phyloP scores from a whole-genome alignment of 2,329 filamentous ascomycete species.

The Exutisphaerella laricina region DNA sequence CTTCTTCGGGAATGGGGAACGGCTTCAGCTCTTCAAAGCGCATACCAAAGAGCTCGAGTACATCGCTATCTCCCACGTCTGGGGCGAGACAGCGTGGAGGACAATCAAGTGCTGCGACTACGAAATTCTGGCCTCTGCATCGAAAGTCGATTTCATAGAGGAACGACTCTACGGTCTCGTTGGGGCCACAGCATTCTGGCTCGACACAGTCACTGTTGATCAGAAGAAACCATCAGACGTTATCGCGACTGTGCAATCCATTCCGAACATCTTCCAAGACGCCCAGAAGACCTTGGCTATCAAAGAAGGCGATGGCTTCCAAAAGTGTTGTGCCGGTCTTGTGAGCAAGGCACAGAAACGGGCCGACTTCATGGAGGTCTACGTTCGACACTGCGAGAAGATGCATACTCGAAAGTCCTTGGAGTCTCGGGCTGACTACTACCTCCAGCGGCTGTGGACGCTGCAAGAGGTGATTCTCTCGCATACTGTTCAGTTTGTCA shows the following conservation, averaged over 20 bases:
- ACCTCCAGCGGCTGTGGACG: not conserved
- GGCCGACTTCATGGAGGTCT: not conserved
- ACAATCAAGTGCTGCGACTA: not conserved
- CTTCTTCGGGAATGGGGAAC: not conserved
- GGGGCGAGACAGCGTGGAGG: not conserved
- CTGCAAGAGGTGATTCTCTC: conserved; percentile 1
- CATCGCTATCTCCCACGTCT: not conserved
- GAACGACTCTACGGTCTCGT: not conserved
- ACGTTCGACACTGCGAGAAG: not conserved
- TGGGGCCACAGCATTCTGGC: not conserved
- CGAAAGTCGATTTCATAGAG: not conserved
- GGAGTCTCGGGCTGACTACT: not conserved
- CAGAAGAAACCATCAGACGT: not conserved
- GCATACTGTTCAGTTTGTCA: not conserved
- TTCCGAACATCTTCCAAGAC: not conserved
- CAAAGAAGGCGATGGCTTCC: not conserved
- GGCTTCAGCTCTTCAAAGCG: not conserved
- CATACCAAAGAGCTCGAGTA: not conserved
- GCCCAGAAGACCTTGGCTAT: not conserved
- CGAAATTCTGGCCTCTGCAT: not conserved
- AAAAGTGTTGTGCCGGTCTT: not conserved
- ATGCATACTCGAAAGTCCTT: not conserved
- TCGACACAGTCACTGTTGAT: not conserved
- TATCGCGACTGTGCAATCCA: not conserved
- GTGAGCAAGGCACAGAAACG: not conserved